phyloP scores from a whole-genome alignment of 2,329 filamentous ascomycete genomes.

The Chrysosporium keratinophilum region DNA sequence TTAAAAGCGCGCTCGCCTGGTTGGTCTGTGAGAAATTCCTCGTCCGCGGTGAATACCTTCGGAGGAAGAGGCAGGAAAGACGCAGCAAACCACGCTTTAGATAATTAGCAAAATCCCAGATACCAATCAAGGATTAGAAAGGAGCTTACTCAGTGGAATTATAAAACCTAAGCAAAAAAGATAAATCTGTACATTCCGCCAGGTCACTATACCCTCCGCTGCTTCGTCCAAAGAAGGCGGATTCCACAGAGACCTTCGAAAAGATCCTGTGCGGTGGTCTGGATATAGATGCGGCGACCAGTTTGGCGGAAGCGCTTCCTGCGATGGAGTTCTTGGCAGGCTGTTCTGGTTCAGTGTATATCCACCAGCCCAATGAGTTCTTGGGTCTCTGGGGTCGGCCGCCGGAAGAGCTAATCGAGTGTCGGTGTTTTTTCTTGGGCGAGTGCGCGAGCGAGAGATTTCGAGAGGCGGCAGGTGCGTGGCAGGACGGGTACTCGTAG shows the following conservation, averaged over 20 bases:
- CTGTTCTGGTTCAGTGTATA: conserved; percentile 8
- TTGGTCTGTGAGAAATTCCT: conserved; percentile 33
- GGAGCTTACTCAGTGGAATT: conserved; percentile 56
- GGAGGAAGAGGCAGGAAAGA: conserved; percentile 61
- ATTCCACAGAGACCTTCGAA: conserved; percentile 54
- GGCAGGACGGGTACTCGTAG: conserved; percentile 25
- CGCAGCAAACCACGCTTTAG: conserved; percentile 65
- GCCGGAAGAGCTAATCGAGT: conserved; percentile 15
- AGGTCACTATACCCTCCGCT: conserved; percentile 51
- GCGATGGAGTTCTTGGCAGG: conserved; percentile 21
- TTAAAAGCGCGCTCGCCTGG: conserved; percentile 36
- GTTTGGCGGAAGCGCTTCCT: conserved; percentile 45
- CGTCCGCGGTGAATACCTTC: conserved; percentile 44
- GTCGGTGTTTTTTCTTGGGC: conserved; percentile 19
- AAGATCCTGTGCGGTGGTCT: conserved; percentile 50
- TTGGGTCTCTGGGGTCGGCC: conserved; percentile 32
- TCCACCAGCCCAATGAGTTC: conserved; percentile 33
- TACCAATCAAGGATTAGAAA: conserved; percentile 10
- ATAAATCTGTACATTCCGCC: conserved; percentile 62
- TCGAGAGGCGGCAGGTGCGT: conserved; percentile 19
- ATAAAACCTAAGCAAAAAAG: conserved; percentile 69
- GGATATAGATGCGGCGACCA: conserved; percentile 64
- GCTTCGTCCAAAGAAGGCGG: conserved; percentile 61
- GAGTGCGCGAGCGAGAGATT: conserved; percentile 24
- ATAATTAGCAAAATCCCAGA: conserved; percentile 12